Evolutionary conservation across 305 asterid genomes (phyloP).

Genomic region (Fraxinus angustifolia): DNA sequence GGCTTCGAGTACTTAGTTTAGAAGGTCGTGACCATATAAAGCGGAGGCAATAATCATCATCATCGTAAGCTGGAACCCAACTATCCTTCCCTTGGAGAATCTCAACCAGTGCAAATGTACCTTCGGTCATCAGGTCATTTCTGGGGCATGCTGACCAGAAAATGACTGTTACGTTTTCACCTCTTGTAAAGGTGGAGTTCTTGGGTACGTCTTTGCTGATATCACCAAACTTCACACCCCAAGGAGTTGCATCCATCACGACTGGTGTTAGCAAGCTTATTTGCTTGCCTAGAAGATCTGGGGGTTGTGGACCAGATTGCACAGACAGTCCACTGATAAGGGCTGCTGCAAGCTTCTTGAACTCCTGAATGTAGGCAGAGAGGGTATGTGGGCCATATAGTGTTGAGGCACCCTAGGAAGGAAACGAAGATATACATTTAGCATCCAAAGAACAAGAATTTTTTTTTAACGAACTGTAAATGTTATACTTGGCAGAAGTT

Average conservation of each 20-base stretch:
- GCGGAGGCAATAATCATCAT: slow-evolving; percentile 83
- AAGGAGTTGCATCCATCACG: slow-evolving; percentile 70
- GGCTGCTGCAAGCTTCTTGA: slow-evolving; percentile 75
- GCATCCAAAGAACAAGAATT: not conserved
- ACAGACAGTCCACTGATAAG: slow-evolving; percentile 45
- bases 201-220: slow-evolving; percentile 62
- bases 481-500: not conserved
- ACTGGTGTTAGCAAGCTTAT: slow-evolving; percentile 74
- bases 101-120: slow-evolving; percentile 93
- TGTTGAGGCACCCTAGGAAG: slow-evolving; percentile 87
- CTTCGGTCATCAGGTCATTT: slow-evolving; percentile 95
- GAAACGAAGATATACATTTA: not conserved
- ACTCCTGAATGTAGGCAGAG: slow-evolving; percentile 79
- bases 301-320: slow-evolving; percentile 79
- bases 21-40: slow-evolving; percentile 87
- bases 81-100: slow-evolving; percentile 56
- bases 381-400: slow-evolving; percentile 91
- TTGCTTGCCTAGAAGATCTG: slow-evolving; percentile 72
- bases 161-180: slow-evolving; percentile 59
- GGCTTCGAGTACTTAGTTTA: slow-evolving; percentile 67
- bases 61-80: slow-evolving; percentile 86
- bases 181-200: slow-evolving; percentile 64
- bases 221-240: slow-evolving; percentile 67
- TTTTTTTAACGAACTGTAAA: not conserved
- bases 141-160: slow-evolving; percentile 95